Evolutionary conservation across 2,329 filamentous ascomycete genomes (phyloP).

Genomic region (Fusarium luffae): DNA sequence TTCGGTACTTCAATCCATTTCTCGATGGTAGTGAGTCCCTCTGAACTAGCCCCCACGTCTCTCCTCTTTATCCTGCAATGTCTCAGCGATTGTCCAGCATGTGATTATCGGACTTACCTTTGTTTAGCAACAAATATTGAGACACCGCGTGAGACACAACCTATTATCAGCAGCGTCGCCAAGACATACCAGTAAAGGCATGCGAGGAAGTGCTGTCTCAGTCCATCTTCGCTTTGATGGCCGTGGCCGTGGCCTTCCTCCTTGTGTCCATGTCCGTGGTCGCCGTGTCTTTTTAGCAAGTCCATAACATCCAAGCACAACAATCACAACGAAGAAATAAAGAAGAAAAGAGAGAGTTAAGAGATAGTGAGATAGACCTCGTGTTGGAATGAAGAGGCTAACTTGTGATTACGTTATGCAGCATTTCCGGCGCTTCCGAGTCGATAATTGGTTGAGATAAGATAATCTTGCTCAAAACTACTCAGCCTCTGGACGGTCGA

Average conservation of each 20-base stretch:
- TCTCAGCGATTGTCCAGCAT: neutral
- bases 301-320: constrained; percentile 22
- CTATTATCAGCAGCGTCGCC: constrained; percentile 28
- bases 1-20: constrained; percentile 29
- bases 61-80: constrained; percentile 31
- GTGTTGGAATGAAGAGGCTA: constrained; percentile 9
- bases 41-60: constrained; percentile 24
- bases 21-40: constrained; percentile 30
- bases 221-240: constrained; percentile 40
- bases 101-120: constrained; percentile 30
- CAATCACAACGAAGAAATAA: neutral
- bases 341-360: neutral
- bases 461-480: constrained; percentile 42
- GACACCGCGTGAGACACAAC: constrained; percentile 28
- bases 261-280: constrained; percentile 34
- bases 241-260: constrained; percentile 33
- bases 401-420: constrained; percentile 41
- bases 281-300: constrained; percentile 38
- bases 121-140: constrained; percentile 38
- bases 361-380: constrained; percentile 4
- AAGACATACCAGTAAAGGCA: constrained; percentile 44
- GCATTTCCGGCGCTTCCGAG: constrained; percentile 19
- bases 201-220: constrained; percentile 43
- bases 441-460: constrained; percentile 23
- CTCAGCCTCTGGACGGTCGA: constrained; percentile 17